These are phyloP conservation scores for Podospora conica DNA, from an alignment of 495 filamentous ascomycete genomes.

Conservation along the genomic window DNA sequence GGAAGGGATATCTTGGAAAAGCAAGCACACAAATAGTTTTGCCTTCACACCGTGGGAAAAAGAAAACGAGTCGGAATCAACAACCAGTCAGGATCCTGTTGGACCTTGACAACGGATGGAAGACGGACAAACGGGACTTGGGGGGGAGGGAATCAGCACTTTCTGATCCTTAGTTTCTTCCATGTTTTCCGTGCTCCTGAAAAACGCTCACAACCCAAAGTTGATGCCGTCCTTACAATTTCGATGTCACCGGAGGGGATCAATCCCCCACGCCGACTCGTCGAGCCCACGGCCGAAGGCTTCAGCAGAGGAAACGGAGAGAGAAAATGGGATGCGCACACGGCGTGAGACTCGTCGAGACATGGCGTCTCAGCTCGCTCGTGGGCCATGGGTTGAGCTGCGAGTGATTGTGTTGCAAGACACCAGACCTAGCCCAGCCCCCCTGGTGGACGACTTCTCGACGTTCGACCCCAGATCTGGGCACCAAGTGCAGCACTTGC, in stretches of 20 bases:
- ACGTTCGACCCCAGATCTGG: not conserved
- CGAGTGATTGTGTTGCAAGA: not conserved
- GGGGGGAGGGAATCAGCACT: not conserved
- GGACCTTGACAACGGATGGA: not conserved
- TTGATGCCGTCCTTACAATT: not conserved
- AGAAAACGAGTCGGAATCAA: not conserved
- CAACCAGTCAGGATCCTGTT: not conserved
- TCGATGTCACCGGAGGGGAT: not conserved
- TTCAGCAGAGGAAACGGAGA: not conserved
- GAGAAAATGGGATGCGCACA: not conserved
- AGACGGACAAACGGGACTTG: not conserved
- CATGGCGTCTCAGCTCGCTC: not conserved
- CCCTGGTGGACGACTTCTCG: not conserved
- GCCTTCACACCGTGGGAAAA: not conserved
- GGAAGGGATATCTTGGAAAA: conserved; percentile 9
- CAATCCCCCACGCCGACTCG: not conserved
- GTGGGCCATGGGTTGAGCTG: not conserved
- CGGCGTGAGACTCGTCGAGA: not conserved
- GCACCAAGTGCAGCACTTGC: not conserved
- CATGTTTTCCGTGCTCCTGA: not conserved
- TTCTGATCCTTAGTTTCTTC: not conserved
- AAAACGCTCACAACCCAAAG: no score
- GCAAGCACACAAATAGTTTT: not conserved
- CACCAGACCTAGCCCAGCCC: not conserved
- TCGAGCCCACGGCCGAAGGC: not conserved